Base-by-base conservation (phyloP, 345 rosid species). In the Citrus sp. region DNA sequence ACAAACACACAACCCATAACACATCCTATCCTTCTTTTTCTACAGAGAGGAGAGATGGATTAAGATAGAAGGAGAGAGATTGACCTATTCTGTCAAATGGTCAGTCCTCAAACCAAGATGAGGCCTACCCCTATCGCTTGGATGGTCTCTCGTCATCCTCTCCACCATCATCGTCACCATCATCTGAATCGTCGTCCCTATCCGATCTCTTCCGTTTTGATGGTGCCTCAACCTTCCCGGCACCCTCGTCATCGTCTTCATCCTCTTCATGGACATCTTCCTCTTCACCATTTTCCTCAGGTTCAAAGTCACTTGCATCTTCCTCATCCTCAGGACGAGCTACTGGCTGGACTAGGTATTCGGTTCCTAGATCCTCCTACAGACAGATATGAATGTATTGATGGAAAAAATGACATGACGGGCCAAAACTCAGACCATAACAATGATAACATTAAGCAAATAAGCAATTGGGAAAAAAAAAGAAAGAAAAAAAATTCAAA, bases 281-380 rank as follows among this genome's bases (percentile, higher is more conserved):
- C 7, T 87, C 95, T 6, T 88, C 91, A 37, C 90, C 95, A 28
- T 90, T 92, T 84, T 92, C 98, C 64, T 88, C 93, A 0, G 95
- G 95, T 73, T 93, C 98, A 35, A 93, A 92, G 82, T 93, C 98
- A 77, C 97, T 92, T 16, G 94, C 96, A 30, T 94, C 94, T 78
- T 92, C 98, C 82, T 95, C 98, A 13, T 93, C 98, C 80, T 95
- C 98, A 16, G 98, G 88, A 6, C 79, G 81, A 64, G 79, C 98
- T 27, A 93, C 91, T 2, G 98, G 98, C 79, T 89, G 87, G 54
- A 95, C 95, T 9, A 95, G 86, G 79, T 88, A 95, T 72, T 95
- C 98, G 1, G 97, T 93, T 59, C 97, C 95, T 83, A 93, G 63
- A 81, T 92, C 97, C 83, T 86, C 91, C 97, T 91, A 54, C 65